Evolutionary conservation across 2,329 filamentous ascomycete species (phyloP).

Genomic region (Celoporthe dispersa): DNA sequence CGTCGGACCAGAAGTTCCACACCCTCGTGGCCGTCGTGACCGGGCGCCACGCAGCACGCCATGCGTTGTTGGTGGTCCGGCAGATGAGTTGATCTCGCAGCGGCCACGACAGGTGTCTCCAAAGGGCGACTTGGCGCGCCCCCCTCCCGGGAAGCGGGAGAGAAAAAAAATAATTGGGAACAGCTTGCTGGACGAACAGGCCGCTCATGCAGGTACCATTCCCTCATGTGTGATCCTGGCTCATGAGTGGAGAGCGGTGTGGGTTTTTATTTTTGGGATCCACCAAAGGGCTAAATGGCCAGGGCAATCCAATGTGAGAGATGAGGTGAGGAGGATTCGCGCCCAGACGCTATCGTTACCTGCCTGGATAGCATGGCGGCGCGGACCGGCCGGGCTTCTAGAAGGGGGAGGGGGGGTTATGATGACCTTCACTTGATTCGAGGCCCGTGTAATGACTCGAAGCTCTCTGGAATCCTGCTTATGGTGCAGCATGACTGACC

Average conservation of each 20-base stretch:
- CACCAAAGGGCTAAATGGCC: conserved; percentile 11
- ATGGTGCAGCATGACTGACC: background rate
- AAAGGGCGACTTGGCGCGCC: background rate
- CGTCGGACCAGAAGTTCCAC: background rate
- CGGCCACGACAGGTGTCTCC: background rate
- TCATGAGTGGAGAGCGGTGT: conserved; percentile 2
- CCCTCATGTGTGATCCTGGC: conserved; percentile 11
- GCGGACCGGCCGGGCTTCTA: conserved; percentile 19
- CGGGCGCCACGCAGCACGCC: conserved; percentile 17
- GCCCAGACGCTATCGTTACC: background rate
- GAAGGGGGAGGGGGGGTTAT: background rate
- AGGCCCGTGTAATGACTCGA: background rate
- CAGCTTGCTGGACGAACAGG: conserved; percentile 11
- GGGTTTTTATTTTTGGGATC: conserved; percentile 17
- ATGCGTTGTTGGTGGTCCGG: conserved; percentile 1
- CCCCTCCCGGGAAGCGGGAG: background rate
- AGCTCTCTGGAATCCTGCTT: background rate
- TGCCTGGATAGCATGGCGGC: background rate
- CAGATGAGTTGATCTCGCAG: conserved; percentile 13
- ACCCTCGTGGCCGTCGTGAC: conserved; percentile 6
- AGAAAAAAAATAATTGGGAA: conserved; percentile 7
- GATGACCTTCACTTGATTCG: background rate
- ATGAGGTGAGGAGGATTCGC: conserved; percentile 6
- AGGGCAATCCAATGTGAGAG: conserved; percentile 6
- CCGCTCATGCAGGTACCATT: conserved; percentile 23